Conservation (phyloP, 1,139 yeast species). For the Geotrichum citri-aurantii region DNA sequence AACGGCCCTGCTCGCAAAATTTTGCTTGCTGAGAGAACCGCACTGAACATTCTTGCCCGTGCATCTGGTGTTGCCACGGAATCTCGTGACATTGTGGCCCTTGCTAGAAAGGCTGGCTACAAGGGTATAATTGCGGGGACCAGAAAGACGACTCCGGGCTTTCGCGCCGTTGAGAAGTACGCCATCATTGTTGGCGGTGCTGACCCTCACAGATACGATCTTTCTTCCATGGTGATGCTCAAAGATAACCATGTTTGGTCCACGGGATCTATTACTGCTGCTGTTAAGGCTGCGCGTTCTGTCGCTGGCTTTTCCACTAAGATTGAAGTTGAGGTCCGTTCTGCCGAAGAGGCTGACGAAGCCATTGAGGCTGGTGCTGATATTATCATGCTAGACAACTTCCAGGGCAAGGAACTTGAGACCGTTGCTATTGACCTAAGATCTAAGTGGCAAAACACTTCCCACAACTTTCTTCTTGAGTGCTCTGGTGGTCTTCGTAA, state of each 20-base stretch:
- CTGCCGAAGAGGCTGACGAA: conserved; percentile 78
- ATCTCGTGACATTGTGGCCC: conserved; percentile 50
- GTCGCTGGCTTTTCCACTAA: conserved; percentile 88
- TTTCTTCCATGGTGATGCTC: conserved; percentile 92
- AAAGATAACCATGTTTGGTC: conserved; percentile 93
- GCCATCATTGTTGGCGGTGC: conserved; percentile 95
- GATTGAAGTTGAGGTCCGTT: conserved; percentile 86
- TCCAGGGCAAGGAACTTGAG: conserved; percentile 60
- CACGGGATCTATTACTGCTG: conserved; percentile 83
- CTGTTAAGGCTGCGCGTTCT: conserved; percentile 66
- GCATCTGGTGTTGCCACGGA: conserved; percentile 85
- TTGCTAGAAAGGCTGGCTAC: conserved; percentile 70
- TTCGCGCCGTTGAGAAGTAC: conserved; percentile 80
- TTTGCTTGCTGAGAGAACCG: conserved; percentile 78
- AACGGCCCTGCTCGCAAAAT: conserved; percentile 72
- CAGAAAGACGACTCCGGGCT: conserved; percentile 94
- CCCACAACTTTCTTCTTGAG: conserved; percentile 61
- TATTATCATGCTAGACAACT: conserved; percentile 91
- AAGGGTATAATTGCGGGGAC: conserved; percentile 92
- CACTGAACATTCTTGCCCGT: conserved; percentile 75
- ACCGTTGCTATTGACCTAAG: conserved; percentile 62
- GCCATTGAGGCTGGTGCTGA: conserved; percentile 96
- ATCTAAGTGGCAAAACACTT: conserved; percentile 42
- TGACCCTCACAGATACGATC: conserved; percentile 86
- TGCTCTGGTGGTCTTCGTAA: conserved; percentile 88